phyloP scores from a whole-genome alignment of 2,329 filamentous ascomycete genomes.

The Neoascochyta sp. region DNA sequence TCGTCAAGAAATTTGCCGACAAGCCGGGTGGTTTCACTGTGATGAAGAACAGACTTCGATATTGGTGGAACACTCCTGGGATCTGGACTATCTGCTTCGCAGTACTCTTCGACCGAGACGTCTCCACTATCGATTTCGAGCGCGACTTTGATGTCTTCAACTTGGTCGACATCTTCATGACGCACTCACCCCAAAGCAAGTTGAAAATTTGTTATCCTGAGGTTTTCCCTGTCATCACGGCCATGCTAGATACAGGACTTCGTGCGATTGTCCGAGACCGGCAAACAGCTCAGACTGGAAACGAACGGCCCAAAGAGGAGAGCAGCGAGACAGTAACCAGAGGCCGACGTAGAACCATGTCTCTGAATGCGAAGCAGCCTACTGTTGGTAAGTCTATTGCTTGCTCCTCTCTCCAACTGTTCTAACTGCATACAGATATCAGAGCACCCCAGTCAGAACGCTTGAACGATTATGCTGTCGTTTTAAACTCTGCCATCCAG shows the following conservation, averaged over 20 bases:
- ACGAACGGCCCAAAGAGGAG: slow-evolving; percentile 12
- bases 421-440: slow-evolving; percentile 28
- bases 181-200: slow-evolving; percentile 41
- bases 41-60: slow-evolving; percentile 74
- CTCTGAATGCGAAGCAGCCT: slow-evolving; percentile 56
- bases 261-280: slow-evolving; percentile 47
- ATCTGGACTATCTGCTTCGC: slow-evolving; percentile 87
- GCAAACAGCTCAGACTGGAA: slow-evolving; percentile 20
- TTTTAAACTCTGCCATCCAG: slow-evolving; percentile 71
- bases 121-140: slow-evolving; percentile 69
- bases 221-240: slow-evolving; percentile 71
- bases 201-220: slow-evolving; percentile 71
- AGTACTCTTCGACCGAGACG: slow-evolving; percentile 80
- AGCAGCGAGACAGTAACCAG: slow-evolving; percentile 29
- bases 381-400: slow-evolving; percentile 24
- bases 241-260: slow-evolving; percentile 83
- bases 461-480: slow-evolving; percentile 56
- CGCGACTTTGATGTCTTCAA: slow-evolving; percentile 70
- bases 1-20: slow-evolving; percentile 78
- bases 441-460: slow-evolving; percentile 34
- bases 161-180: slow-evolving; percentile 67
- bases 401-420: too few species aligned
- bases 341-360: slow-evolving; percentile 61
- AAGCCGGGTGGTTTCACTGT: slow-evolving; percentile 87
- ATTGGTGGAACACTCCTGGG: slow-evolving; percentile 82